Base-by-base conservation (phyloP, 805 yeast genomes). In the Pichia rugopelliculosa region DNA sequence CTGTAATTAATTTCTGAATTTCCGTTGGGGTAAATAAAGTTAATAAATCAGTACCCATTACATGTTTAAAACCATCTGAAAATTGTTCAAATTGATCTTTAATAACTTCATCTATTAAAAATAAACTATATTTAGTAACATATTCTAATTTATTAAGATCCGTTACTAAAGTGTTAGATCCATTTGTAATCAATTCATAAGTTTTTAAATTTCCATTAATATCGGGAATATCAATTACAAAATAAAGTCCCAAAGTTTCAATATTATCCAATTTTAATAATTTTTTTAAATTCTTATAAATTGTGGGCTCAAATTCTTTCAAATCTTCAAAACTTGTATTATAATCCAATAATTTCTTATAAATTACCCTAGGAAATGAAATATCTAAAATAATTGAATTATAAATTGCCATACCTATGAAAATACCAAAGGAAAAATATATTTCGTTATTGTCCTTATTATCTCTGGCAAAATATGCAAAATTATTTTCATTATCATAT, bases 361-460 rank as follows among this genome's bases (percentile, higher is more conserved):
- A 93, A 36, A 89, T 64, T 0, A 85, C 85, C 30, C 69, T 67
- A 0, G 98, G 96, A 47, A 91, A 79, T 40, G 76, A 76, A 47
- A 91, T 68, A 60, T 89, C 96, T 41, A 91, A 68, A 42, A 90
- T 88, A 0, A 89, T 84, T 0, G 96, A 85, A 64, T 91, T 93
- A 64, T 87, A 88, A 30, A 93, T 82, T 0, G 98, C 97, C 55
- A 93, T 71, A 0, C 96, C 98, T 37, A 93, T 66, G 2, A 89
- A 82, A 2, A 85, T 86, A 0, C 99, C 99, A 46, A 89, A 82
- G 34, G 88, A 68, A 58, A 78, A 82, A 65, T 82, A 90, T 51
- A 80, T 66, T 50, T 82, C 87, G 21, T 62, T 59, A 48, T 69
- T 67, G 15, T 71, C 69, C 9, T 71, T 55, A 13, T 33, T 13